Base-by-base conservation (phyloP, 768 basidiomycete genomes). In the Peribolospora kevripleyi region DNA sequence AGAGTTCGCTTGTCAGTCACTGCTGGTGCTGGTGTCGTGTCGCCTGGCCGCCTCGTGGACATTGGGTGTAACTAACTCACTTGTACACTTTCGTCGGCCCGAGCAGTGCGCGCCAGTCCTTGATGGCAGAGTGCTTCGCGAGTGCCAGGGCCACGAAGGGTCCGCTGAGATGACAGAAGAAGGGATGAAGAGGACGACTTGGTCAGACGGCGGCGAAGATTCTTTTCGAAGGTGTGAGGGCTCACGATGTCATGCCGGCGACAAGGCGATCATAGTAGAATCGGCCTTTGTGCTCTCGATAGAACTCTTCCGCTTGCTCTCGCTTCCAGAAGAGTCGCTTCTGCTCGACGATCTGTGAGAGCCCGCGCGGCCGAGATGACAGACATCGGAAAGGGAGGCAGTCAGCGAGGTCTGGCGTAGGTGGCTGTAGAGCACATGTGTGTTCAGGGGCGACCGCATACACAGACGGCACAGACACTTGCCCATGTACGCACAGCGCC, bases 191-290 rank as follows among this genome's bases (percentile, higher is more conserved):
- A 2, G 2, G 9, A 3, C 38, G 0, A 1, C n/a, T 10, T 37
- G 36, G 0, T 3, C 0, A 45, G 8, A n/a, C 11, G 13, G 13
- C 4, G 13, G 25, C 25, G 25, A 25, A 25, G 25, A 25, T 25
- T 25, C 25, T 25, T 25, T 25, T 25, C 25, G 25, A 25, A 25
- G 25, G 25, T 25, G 25, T 25, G 25, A 25, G 25, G 25, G 1
- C 25, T 25, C 25, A 25, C 25, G 2, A 42, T 8, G 7, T 3
- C 14, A n/a, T 8, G n/a, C 42, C 6, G 50, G 48, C 43, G 8
- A 59, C 59, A 0, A 63, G 59, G 2, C 62, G 59, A 5, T 61
- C 61, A 14, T 55, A 61, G 59, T 63, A 63, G 54, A 63, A 63
- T 0, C 61, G 61, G 10, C 59, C 62, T 11, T 50, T 10, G 40